Base-by-base conservation (phyloP, 805 yeast species). In the Torulaspora franciscae region DNA sequence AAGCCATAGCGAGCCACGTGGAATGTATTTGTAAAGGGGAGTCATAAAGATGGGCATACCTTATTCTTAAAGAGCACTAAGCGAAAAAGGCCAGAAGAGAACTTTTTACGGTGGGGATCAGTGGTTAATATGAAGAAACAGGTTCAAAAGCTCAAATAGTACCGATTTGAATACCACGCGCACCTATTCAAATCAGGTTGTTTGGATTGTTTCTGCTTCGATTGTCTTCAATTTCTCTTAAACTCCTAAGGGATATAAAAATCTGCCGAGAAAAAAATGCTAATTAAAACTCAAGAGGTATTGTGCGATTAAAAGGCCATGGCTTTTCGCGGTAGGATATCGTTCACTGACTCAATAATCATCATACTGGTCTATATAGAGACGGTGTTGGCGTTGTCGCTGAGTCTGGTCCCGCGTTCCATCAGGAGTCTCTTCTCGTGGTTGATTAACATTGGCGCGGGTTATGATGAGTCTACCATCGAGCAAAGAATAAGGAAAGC, bases 331-430 rank as follows among this genome's bases (percentile, higher is more conserved):
- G 74, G 79, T 4, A 62, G 82, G 42, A 59, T 79, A 32, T 65
- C 75, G 3, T 32, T 73, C 5, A 45, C 66, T 5, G 83, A 79
- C 55, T 76, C 80, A 72, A 72, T 76, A 2, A 61, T 77, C 8
- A 69, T 79, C 40, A 14, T 71, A 6, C 58, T 75, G 22, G 73
- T 79, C 1, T 77, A 79, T 70, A 35, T 71, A 2, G 85, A 79
- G 52, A 72, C 70, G 38, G 51, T 74, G 8, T 54, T 74, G 11
- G 66, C 79, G 2, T 42, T 70, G 34, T 66, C 77, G 40, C 71
- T 81, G 2, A 58, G 61, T 36, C 41, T 72, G 3, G 65, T 79
- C 2, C 85, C 85, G 2, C 53, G 54, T 3, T 54, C 66, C 1
- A 57, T 76, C 11, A 68, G 77, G 15, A 51, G 58, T 2, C 43